phyloP scores from a whole-genome alignment of 2,329 filamentous ascomycete species.

The Alternaria triticina region DNA sequence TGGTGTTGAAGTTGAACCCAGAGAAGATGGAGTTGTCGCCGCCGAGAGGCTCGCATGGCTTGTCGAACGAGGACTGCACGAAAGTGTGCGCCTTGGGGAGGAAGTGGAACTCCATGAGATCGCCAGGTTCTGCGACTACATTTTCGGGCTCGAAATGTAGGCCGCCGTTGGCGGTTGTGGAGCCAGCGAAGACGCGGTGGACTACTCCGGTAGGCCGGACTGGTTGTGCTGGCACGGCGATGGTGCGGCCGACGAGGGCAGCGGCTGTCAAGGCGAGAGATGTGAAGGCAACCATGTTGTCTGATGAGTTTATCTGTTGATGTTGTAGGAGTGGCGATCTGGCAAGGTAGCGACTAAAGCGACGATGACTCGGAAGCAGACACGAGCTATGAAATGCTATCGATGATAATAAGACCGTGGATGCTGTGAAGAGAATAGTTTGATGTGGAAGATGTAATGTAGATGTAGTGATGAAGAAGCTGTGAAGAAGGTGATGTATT shows the following conservation, averaged over 20 bases:
- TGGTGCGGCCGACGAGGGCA: conserved; percentile 25
- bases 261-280: conserved; percentile 26
- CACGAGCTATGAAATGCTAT: background rate
- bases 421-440: background rate
- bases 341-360: background rate
- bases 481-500: background rate
- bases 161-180: conserved; percentile 29
- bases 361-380: background rate
- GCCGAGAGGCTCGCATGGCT: conserved; percentile 68
- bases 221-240: conserved; percentile 8
- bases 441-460: background rate
- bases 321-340: background rate
- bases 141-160: conserved; percentile 45
- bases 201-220: conserved; percentile 30
- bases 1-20: conserved; percentile 66
- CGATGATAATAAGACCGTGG: background rate
- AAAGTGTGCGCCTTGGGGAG: conserved; percentile 72
- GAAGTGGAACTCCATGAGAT: conserved; percentile 58
- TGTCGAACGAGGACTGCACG: conserved; percentile 74
- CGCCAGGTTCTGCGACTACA: conserved; percentile 38
- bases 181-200: conserved; percentile 38
- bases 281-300: conserved; percentile 36
- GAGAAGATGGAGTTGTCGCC: conserved; percentile 61
- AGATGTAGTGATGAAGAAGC: background rate
- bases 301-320: conserved; percentile 1